Evolutionary conservation across 176 grass and related monocot genomes (phyloP).

Genomic region (Panicum miliaceum): DNA sequence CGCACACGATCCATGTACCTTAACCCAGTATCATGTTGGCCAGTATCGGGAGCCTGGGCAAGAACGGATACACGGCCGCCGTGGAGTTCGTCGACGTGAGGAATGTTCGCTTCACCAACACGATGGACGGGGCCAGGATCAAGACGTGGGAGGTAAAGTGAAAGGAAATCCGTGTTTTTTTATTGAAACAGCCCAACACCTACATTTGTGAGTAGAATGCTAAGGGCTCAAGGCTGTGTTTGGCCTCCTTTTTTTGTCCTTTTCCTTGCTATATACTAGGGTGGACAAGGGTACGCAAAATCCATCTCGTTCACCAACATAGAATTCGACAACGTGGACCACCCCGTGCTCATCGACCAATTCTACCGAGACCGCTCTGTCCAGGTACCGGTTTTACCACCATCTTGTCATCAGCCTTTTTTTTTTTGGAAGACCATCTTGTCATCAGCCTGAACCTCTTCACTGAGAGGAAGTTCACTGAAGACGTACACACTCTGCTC

Average conservation of each 20-base stretch:
- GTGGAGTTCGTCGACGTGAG: slow-evolving; percentile 62
- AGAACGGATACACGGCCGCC: not conserved
- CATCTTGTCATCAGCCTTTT: not conserved
- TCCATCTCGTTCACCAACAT: slow-evolving; percentile 43
- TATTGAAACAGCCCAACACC: not conserved
- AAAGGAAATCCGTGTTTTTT: not conserved
- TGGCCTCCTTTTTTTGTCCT: not conserved
- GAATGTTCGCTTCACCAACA: slow-evolving; percentile 39
- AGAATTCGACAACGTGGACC: slow-evolving; percentile 40
- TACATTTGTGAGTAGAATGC: not conserved
- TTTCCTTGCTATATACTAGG: not conserved
- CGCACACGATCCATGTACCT: not conserved
- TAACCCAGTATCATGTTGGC: not conserved
- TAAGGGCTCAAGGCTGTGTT: not conserved
- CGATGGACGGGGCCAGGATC: slow-evolving; percentile 60
- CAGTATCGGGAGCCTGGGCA: slow-evolving; percentile 65
- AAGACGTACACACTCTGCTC: too few relatives aligned
- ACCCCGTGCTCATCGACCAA: slow-evolving; percentile 50
- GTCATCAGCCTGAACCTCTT: too few relatives aligned
- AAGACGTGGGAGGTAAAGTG: slow-evolving; percentile 57
- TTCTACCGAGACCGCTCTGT: not conserved
- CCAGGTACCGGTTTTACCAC: not conserved
- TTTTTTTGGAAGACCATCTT: too few relatives aligned
- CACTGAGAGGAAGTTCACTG: too few relatives aligned
- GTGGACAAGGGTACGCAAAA: slow-evolving; percentile 43